phyloP scores from a whole-genome alignment of 805 yeast species.

The Candida taoyuanica region DNA sequence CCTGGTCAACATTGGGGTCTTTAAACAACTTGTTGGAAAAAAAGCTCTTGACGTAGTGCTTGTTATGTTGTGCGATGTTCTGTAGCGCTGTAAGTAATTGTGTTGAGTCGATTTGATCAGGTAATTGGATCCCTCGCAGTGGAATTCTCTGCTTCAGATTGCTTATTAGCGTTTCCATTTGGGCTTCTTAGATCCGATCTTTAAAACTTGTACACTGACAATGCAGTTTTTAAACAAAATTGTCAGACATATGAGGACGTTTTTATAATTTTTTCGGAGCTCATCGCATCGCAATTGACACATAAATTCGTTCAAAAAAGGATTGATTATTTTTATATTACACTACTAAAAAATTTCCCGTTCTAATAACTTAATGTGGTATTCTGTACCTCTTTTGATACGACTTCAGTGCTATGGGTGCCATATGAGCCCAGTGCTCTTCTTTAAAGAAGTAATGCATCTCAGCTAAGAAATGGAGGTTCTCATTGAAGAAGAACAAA shows the following conservation, averaged over 20 bases:
- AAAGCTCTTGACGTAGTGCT: slow-evolving; percentile 46
- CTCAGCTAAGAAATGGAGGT: slow-evolving; percentile 7
- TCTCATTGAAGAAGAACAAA: slow-evolving; percentile 2
- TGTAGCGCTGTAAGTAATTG: slow-evolving; percentile 20
- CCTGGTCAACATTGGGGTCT: slow-evolving; percentile 34
- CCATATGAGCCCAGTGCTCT: neutral
- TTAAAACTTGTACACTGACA: too few relatives aligned
- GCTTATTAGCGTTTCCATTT: slow-evolving; percentile 17
- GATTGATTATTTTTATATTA: too few relatives aligned
- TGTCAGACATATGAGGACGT: too few relatives aligned
- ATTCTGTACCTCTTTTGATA: slow-evolving; percentile 7
- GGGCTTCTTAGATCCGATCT: neutral
- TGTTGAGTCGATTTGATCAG: slow-evolving; percentile 13
- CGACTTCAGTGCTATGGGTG: slow-evolving; percentile 2
- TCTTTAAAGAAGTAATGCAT: slow-evolving; percentile 10
- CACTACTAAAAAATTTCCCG: too few relatives aligned
- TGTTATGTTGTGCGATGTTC: slow-evolving; percentile 34
- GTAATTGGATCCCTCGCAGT: slow-evolving; percentile 7
- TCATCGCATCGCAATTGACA: too few relatives aligned
- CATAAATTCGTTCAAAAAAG: too few relatives aligned
- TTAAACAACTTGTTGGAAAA: slow-evolving; percentile 37
- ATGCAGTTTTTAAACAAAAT: too few relatives aligned
- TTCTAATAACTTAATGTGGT: too few relatives aligned
- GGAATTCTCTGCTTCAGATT: slow-evolving; percentile 25
- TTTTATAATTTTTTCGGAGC: too few relatives aligned